Conservation (phyloP, 225 moss, liverwort and hornwort genomes). For the Polytrichum formosum region DNA sequence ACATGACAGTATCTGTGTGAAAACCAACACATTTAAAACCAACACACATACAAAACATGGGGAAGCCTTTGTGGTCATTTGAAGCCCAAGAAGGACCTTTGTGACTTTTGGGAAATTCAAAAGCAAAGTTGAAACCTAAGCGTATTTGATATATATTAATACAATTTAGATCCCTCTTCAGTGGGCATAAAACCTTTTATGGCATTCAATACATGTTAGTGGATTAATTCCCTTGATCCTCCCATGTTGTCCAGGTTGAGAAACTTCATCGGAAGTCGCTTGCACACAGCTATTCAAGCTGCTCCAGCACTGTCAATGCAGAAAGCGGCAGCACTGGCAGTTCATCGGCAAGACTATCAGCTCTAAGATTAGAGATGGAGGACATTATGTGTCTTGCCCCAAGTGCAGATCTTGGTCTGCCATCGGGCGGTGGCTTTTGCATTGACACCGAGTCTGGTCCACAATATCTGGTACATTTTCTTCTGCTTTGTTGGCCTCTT, state of each 20-base stretch:
- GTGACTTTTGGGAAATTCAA: too few species aligned
- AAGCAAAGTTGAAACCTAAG: too few species aligned
- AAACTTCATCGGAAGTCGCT: constrained; percentile 73
- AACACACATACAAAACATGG: too few species aligned
- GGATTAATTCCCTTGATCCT: background rate
- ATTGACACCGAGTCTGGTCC: constrained; percentile 75
- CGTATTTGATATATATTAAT: too few species aligned
- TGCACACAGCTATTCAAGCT: constrained; percentile 55
- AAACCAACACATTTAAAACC: too few species aligned
- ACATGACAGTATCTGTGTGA: background rate
- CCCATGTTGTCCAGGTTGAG: constrained; percentile 55
- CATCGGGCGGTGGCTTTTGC: constrained; percentile 87
- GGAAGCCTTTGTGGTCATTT: too few species aligned
- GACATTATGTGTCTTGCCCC: constrained; percentile 76
- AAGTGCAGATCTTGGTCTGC: constrained; percentile 88
- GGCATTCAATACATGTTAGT: too few species aligned
- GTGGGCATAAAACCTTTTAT: too few species aligned
- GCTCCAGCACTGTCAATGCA: constrained; percentile 34
- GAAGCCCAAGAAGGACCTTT: too few species aligned
- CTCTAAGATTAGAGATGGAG: constrained; percentile 87
- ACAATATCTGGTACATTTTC: constrained; percentile 67
- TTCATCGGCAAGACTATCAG: constrained; percentile 45
- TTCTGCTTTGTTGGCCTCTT: constrained; percentile 5
- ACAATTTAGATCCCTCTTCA: too few species aligned
- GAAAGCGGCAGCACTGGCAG: constrained; percentile 49